Percentiles rank a stretch among this genome's conserved stretches.
Conservation (phyloP, 2,329 filamentous ascomycete species). For the Paraconiothyrium sp. region DNA sequence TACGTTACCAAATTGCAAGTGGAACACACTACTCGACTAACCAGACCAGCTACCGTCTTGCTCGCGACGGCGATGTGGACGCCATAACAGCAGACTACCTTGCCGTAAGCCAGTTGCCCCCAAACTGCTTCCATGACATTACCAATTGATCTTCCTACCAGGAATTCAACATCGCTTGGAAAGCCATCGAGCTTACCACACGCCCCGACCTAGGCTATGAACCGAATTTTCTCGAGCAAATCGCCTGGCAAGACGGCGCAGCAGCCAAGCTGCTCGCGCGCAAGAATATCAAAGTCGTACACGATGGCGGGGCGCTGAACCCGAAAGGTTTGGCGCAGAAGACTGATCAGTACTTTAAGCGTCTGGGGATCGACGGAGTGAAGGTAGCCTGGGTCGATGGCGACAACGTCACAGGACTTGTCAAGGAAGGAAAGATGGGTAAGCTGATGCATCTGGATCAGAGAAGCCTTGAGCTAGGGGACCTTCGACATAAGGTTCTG, state of each 20-base stretch:
- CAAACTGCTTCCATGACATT: background rate
- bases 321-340: conserved; percentile 60
- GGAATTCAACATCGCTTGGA: conserved; percentile 47
- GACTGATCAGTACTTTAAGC: conserved; percentile 37
- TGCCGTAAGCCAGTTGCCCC: conserved; percentile 17
- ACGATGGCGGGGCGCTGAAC: conserved; percentile 65
- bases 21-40: background rate
- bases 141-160: background rate
- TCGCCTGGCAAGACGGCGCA: conserved; percentile 37
- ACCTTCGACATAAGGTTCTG: conserved; percentile 20
- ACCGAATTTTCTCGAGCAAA: conserved; percentile 40
- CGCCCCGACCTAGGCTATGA: conserved; percentile 43
- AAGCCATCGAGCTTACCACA: conserved; percentile 40
- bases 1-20: conserved; percentile 16
- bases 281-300: conserved; percentile 62
- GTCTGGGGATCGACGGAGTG: conserved; percentile 23
- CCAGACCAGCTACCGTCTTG: conserved; percentile 45
- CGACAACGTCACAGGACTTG: conserved; percentile 44
- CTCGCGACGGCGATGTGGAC: conserved; percentile 79
- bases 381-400: conserved; percentile 55
- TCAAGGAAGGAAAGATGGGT: conserved; percentile 22
- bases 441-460: conserved; percentile 28
- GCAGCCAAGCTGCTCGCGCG: conserved; percentile 47
- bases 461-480: conserved; percentile 17
- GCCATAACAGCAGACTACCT: conserved; percentile 66